These are phyloP conservation scores for Macroventuria anomochaeta DNA, from an alignment of 2,329 filamentous ascomycete genomes.

Conservation along the genomic window DNA sequence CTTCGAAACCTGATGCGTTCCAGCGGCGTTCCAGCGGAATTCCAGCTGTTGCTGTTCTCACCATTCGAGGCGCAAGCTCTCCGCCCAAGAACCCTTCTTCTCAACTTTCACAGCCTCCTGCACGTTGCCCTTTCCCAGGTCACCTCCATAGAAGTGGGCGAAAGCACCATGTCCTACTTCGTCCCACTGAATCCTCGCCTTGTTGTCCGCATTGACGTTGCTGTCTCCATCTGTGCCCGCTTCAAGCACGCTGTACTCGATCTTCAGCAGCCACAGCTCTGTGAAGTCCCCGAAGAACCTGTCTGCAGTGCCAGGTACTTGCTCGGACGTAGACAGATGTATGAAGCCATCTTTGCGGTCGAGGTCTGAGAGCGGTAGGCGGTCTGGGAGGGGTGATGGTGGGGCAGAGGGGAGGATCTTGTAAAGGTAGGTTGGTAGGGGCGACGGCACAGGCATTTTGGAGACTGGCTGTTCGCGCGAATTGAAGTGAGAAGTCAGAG, in stretches of 20 bases:
- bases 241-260: constrained; percentile 56
- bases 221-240: constrained; percentile 36
- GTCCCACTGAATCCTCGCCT: constrained; percentile 61
- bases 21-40: no score
- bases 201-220: constrained; percentile 33
- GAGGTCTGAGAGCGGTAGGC: constrained; percentile 65
- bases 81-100: constrained; percentile 59
- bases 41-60: constrained; percentile 31
- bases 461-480: not conserved
- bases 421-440: constrained; percentile 56
- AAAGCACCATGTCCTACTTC: constrained; percentile 56
- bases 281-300: constrained; percentile 43
- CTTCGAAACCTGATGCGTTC: no score
- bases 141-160: constrained; percentile 64
- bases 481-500: no score
- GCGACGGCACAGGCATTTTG: constrained; percentile 42
- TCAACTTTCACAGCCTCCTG: constrained; percentile 56
- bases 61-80: constrained; percentile 41
- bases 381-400: constrained; percentile 59
- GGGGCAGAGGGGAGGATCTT: constrained; percentile 65
- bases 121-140: constrained; percentile 62
- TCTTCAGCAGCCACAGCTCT: constrained; percentile 61
- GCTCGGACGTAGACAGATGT: constrained; percentile 64
- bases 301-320: constrained; percentile 51
- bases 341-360: constrained; percentile 68